phyloP scores from a whole-genome alignment of 1,284 basidiomycete genomes.

The Takashimella tepidaria region DNA sequence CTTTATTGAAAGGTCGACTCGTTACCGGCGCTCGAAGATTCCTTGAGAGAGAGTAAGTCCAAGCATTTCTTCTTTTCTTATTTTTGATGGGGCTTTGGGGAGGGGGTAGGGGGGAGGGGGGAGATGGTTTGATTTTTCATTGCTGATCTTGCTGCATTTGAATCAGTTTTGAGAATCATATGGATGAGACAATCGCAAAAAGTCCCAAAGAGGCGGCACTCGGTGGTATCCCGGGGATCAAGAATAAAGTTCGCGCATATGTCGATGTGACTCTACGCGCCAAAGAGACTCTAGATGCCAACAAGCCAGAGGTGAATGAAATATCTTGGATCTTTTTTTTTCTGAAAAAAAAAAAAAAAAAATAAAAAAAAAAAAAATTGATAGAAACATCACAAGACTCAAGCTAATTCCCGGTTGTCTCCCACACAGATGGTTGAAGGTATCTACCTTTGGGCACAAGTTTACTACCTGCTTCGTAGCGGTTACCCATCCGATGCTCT shows the following conservation, averaged over 20 bases:
- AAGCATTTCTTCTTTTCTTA: constrained; percentile 8
- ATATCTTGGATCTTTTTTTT: too few relatives aligned
- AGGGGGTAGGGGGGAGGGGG: too few relatives aligned
- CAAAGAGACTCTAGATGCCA: constrained; percentile 75
- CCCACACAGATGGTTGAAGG: constrained; percentile 69
- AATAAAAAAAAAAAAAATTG: neutral
- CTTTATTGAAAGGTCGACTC: constrained; percentile 31
- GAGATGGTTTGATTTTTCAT: neutral
- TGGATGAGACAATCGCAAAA: constrained; percentile 79
- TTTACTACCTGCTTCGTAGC: constrained; percentile 85
- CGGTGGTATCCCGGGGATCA: constrained; percentile 84
- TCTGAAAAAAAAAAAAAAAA: too few relatives aligned
- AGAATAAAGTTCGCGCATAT: constrained; percentile 85
- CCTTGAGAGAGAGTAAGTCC: constrained; percentile 57
- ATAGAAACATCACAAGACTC: neutral
- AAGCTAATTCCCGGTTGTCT: constrained; percentile 4
- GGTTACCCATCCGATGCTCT: constrained; percentile 79
- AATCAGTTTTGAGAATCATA: constrained; percentile 65
- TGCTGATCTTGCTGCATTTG: constrained; percentile 1
- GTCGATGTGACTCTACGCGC: constrained; percentile 57
- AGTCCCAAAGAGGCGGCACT: constrained; percentile 79
- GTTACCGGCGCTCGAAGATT: constrained; percentile 39
- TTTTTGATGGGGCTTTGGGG: too few relatives aligned
- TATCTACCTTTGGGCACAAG: constrained; percentile 84
- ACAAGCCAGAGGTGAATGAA: constrained; percentile 70